These are phyloP conservation scores for Lentinula lateritia DNA, from an alignment of 768 basidiomycete species.

Conservation along the genomic window DNA sequence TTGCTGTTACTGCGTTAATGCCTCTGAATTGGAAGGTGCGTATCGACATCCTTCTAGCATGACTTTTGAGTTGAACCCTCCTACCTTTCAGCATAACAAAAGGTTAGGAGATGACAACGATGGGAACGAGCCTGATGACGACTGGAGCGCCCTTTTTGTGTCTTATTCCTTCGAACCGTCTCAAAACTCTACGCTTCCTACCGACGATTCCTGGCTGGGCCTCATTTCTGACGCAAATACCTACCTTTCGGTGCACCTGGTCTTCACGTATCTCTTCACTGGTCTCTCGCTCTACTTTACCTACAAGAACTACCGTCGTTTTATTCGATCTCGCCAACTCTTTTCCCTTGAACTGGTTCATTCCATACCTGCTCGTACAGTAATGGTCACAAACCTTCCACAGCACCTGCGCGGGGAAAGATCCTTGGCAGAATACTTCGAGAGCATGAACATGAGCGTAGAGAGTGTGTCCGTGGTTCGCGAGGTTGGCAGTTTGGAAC, in stretches of 20 bases:
- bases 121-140: constrained; percentile 35
- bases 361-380: constrained; percentile 89
- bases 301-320: constrained; percentile 83
- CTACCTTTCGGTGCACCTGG: constrained; percentile 81
- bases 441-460: constrained; percentile 78
- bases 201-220: constrained; percentile 69
- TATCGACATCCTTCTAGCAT: background rate
- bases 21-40: constrained; percentile 90
- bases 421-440: constrained; percentile 89
- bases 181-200: constrained; percentile 28
- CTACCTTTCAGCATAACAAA: constrained; percentile 60
- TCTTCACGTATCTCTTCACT: constrained; percentile 95
- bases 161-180: constrained; percentile 15
- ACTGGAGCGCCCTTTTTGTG: constrained; percentile 37
- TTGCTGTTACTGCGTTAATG: constrained; percentile 84
- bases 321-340: constrained; percentile 85
- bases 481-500: constrained; percentile 70
- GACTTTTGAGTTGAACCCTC: background rate
- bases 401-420: constrained; percentile 81
- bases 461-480: constrained; percentile 90
- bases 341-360: constrained; percentile 94
- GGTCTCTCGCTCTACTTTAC: constrained; percentile 80
- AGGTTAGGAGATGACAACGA: constrained; percentile 56
- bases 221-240: constrained; percentile 87
- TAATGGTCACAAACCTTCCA: constrained; percentile 83